Evolutionary conservation across 257 asterid species (phyloP).

Genomic region (Cordia subcordata): DNA sequence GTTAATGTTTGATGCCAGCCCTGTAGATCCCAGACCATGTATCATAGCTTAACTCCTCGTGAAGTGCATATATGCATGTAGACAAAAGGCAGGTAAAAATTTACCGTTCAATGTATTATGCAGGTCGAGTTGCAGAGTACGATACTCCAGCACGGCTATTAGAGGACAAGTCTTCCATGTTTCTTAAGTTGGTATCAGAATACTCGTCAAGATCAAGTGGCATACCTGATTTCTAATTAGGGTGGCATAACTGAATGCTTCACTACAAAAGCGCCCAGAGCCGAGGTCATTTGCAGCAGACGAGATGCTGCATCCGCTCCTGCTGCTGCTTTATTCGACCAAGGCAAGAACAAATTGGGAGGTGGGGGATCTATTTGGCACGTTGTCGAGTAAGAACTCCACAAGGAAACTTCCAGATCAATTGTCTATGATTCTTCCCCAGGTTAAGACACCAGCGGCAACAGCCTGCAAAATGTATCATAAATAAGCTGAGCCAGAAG

Average conservation of each 20-base stretch:
- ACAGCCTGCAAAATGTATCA: conserved; percentile 33
- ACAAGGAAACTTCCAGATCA: background rate
- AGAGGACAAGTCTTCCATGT: conserved; percentile 96
- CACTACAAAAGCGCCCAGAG: conserved; percentile 9
- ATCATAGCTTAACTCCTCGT: too few relatives aligned
- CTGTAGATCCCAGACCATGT: too few relatives aligned
- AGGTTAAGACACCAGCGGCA: background rate
- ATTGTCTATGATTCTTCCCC: background rate
- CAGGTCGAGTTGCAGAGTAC: conserved; percentile 94
- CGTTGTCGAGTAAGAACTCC: background rate
- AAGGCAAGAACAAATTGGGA: background rate
- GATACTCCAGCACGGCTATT: conserved; percentile 79
- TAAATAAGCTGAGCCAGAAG: conserved; percentile 34
- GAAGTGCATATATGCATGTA: too few relatives aligned
- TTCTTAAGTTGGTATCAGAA: conserved; percentile 83
- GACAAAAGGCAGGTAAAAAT: background rate
- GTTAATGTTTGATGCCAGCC: too few relatives aligned
- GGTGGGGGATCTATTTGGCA: background rate
- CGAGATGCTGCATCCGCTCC: background rate
- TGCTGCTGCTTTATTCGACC: conserved; percentile 6
- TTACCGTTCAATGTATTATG: background rate
- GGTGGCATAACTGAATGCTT: conserved; percentile 5
- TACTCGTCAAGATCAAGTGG: conserved; percentile 78
- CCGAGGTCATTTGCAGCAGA: conserved; percentile 4
- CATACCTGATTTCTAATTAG: conserved; percentile 45